These are phyloP conservation scores for Singerocomus inundabilis DNA, from an alignment of 1,284 basidiomycete genomes.

Conservation along the genomic window DNA sequence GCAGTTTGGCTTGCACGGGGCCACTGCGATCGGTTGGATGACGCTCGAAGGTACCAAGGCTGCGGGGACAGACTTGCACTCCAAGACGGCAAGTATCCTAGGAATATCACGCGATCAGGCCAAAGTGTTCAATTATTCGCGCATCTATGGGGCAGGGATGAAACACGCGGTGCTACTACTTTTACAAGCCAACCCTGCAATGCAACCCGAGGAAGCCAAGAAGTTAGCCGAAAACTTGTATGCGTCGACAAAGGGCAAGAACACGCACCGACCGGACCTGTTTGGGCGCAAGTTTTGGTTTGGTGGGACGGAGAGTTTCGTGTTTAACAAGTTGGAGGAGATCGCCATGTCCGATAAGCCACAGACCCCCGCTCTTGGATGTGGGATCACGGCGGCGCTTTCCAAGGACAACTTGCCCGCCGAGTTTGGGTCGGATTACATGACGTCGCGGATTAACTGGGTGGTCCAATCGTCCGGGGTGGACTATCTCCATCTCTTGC, in stretches of 20 bases:
- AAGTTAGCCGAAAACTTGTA: conserved; percentile 86
- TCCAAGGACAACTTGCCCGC: conserved; percentile 85
- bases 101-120: conserved; percentile 94
- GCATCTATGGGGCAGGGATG: conserved; percentile 98
- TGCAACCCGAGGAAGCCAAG: conserved; percentile 79
- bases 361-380: conserved; percentile 90
- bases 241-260: conserved; percentile 91
- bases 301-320: conserved; percentile 93
- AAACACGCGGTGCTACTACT: conserved; percentile 90
- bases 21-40: conserved; percentile 99
- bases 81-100: conserved; percentile 93
- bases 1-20: conserved; percentile 96
- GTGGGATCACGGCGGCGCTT: conserved; percentile 91
- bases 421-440: conserved; percentile 81
- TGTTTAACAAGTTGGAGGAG: conserved; percentile 99
- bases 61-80: conserved; percentile 94
- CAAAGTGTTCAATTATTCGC: conserved; percentile 99
- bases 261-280: conserved; percentile 66
- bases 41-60: conserved; percentile 98
- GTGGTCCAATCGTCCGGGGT: conserved; percentile 99
- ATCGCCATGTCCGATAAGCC: conserved; percentile 89
- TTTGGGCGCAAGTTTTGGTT: conserved; percentile 92
- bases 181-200: conserved; percentile 81
- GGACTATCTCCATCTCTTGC: conserved; percentile 95
- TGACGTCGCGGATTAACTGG: conserved; percentile 99